phyloP scores from a whole-genome alignment of 73 alveolate species.

The Paramecium primaurelia region DNA sequence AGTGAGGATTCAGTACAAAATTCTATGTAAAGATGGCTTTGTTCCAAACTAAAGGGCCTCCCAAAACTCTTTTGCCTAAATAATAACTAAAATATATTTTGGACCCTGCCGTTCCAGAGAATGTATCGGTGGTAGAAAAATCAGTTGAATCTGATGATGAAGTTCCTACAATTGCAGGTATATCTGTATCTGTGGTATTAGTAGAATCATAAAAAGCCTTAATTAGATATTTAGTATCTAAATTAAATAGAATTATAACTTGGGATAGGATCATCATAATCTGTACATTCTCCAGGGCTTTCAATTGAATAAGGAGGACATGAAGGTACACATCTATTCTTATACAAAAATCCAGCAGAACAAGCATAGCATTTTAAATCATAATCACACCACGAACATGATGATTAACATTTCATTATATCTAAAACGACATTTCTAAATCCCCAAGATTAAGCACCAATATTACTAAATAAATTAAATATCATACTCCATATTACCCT shows the following conservation, averaged over 20 bases:
- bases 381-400: background rate
- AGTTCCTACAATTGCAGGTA: background rate
- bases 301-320: background rate
- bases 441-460: background rate
- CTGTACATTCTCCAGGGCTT: background rate
- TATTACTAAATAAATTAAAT: background rate
- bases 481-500: background rate
- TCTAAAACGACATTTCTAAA: background rate
- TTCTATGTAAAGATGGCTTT: background rate
- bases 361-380: background rate
- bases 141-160: background rate
- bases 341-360: background rate
- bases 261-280: background rate
- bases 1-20: background rate
- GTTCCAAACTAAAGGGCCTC: background rate
- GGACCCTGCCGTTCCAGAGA: background rate
- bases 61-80: background rate
- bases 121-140: background rate
- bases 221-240: background rate
- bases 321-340: background rate
- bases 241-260: background rate
- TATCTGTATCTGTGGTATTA: background rate
- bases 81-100: background rate
- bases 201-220: background rate
- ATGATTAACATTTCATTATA: background rate